Conservation (phyloP, 2,329 filamentous ascomycete species). For the Helicocarpus griseus region DNA sequence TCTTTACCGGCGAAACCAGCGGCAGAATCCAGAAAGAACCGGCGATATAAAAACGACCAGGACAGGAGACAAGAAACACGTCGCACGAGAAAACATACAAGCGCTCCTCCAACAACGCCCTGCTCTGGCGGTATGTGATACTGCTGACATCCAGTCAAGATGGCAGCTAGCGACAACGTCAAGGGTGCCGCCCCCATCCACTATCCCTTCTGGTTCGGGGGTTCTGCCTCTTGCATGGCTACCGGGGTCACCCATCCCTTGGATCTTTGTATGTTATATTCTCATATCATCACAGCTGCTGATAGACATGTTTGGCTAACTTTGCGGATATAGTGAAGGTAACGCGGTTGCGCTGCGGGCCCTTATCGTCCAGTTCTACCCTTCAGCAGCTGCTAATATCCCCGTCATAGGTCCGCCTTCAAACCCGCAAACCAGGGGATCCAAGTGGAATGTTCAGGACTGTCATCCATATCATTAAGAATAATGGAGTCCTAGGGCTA, state of each 20-base stretch:
- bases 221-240: slow-evolving; percentile 84
- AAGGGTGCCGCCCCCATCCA: slow-evolving; percentile 23
- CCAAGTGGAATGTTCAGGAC: slow-evolving; percentile 78
- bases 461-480: slow-evolving; percentile 67
- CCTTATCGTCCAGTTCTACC: neutral
- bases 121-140: neutral
- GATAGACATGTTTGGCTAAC: slow-evolving; percentile 14
- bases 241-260: slow-evolving; percentile 87
- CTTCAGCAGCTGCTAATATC: neutral
- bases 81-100: neutral
- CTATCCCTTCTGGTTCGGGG: slow-evolving; percentile 94
- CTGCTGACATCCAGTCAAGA: slow-evolving; percentile 14
- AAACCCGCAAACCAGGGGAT: slow-evolving; percentile 68
- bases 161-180: slow-evolving; percentile 22
- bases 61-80: neutral
- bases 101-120: neutral
- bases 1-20: neutral
- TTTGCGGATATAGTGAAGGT: slow-evolving; percentile 44
- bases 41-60: neutral
- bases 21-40: neutral
- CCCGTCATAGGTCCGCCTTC: slow-evolving; percentile 62
- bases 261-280: slow-evolving; percentile 62
- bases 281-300: neutral
- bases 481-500: slow-evolving; percentile 67
- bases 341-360: slow-evolving; percentile 8